Percentiles rank a stretch among this genome's conserved stretches.
phyloP scores from a whole-genome alignment of 2,329 filamentous ascomycete species.

The Calonectria leucothoes region DNA sequence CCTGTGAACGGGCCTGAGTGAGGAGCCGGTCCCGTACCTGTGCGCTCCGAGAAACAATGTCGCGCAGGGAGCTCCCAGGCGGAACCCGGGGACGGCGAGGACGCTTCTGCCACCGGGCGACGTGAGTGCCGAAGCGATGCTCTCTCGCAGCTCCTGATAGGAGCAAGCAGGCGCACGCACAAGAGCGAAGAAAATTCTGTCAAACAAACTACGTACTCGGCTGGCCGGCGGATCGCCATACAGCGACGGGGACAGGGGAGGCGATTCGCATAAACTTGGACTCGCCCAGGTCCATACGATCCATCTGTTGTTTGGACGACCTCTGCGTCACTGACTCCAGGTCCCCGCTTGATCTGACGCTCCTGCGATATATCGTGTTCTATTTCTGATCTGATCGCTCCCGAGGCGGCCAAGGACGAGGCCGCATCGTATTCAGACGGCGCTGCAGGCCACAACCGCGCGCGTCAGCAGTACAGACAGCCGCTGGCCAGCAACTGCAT shows the following conservation, averaged over 20 bases:
- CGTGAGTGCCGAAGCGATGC: constrained; percentile 23
- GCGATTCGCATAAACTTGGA: constrained; percentile 7
- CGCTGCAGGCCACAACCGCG: neutral
- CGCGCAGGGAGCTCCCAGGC: constrained; percentile 38
- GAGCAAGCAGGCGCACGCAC: neutral
- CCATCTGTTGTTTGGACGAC: neutral
- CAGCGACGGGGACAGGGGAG: neutral
- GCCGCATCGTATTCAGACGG: neutral
- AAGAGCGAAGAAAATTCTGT: neutral
- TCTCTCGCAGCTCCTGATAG: neutral
- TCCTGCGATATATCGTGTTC: constrained; percentile 12
- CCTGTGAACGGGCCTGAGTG: constrained; percentile 32
- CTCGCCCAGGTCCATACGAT: neutral
- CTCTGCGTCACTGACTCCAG: neutral
- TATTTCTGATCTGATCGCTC: constrained; percentile 18
- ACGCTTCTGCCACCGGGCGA: constrained; percentile 35
- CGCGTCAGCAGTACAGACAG: constrained; percentile 6
- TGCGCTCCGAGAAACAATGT: constrained; percentile 34
- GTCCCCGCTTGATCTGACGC: constrained; percentile 15
- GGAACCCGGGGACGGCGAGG: constrained; percentile 26
- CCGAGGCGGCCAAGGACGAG: constrained; percentile 6
- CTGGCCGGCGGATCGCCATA: constrained; percentile 7
- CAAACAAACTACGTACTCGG: constrained; percentile 8
- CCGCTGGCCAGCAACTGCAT: neutral
- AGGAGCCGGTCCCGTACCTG: constrained; percentile 25